Evolutionary conservation across 352 stramenopile genomes (phyloP).

Genomic region (Elongisporangium undulatum): DNA sequence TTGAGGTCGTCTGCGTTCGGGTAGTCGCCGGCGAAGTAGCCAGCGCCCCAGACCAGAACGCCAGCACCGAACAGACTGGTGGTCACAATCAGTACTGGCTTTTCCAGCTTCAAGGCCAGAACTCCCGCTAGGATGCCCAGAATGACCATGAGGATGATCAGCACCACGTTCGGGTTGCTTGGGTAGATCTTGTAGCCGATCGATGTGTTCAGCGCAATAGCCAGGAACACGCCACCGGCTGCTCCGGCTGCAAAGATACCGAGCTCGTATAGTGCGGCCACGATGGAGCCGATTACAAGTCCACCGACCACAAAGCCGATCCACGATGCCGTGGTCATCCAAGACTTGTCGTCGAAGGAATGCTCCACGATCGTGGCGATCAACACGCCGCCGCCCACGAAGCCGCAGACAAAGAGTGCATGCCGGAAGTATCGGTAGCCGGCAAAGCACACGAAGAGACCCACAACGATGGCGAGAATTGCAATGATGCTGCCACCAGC

Average conservation of each 20-base stretch:
- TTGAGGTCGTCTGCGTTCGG: constrained; percentile 47
- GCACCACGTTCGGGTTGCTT: constrained; percentile 34
- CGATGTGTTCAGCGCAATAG: constrained; percentile 45
- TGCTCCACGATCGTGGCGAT: constrained; percentile 34
- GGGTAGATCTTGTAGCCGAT: constrained; percentile 54
- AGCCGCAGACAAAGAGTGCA: constrained; percentile 50
- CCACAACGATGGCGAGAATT: constrained; percentile 29
- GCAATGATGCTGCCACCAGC: constrained; percentile 34
- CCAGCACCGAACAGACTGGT: constrained; percentile 49
- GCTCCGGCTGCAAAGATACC: constrained; percentile 59
- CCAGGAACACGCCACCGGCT: constrained; percentile 42
- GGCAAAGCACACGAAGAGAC: constrained; percentile 33
- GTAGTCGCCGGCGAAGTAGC: constrained; percentile 62
- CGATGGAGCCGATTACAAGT: constrained; percentile 36
- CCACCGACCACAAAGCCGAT: constrained; percentile 50
- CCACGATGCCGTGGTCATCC: constrained; percentile 53
- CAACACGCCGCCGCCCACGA: constrained; percentile 40
- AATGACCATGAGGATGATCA: constrained; percentile 40
- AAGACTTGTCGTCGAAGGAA: constrained; percentile 38
- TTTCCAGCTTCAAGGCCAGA: constrained; percentile 44
- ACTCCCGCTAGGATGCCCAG: constrained; percentile 34
- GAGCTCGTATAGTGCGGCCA: constrained; percentile 40
- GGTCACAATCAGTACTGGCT: constrained; percentile 42
- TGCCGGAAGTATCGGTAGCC: constrained; percentile 64
- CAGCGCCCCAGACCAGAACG: constrained; percentile 48